Evolutionary conservation across 139 green algal species (phyloP), one percentile per base, ranked within the genome.

Genomic region (Closterium sp.): DNA sequence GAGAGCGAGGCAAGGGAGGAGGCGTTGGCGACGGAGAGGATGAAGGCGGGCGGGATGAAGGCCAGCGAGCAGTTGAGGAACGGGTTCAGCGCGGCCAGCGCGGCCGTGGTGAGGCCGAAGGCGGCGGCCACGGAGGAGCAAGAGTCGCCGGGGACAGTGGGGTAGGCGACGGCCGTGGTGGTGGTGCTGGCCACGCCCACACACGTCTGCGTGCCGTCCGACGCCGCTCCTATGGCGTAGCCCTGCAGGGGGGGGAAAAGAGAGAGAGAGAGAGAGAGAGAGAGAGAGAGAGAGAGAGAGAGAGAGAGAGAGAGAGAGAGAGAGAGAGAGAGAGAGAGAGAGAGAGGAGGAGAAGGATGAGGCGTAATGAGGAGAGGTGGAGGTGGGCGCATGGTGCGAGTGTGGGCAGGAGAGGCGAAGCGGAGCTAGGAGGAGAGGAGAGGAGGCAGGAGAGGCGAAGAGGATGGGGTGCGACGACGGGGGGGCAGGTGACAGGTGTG

Each of bases 171-270:
- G 19, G 55, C 23, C 9, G 55, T 28, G 16, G 38, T 31, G 34
- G n/a, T 83, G 64, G 34, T 69, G 23, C 69, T 28, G 2, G 31
- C 35, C 25, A 83, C 89, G 6, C 30, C 66, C 25, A 91, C 89
- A 89, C 89, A 91, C 9, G 89, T 91, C 36, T 31, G 33, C 23
- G 89, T 28, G 33, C 89, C 89, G 89, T 91, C 89, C 34, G 64
- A 28, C 84, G 28, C 31, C 34, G 36, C 69, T 3, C 89, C 89
- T 2, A 91, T 43, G 64, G 38, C 33, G 6, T 90, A 43, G 36
- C 76, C 76, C 66, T 91, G 87, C 83, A 32, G 25, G 6, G 5
- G 4, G 36, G n/a, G n/a, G n/a, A n/a, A n/a, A n/a, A n/a, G n/a
- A n/a, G n/a, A n/a, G n/a, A n/a, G n/a, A n/a, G n/a, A n/a, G n/a